These are phyloP conservation scores for Metschnikowia rubicola DNA, from an alignment of 805 yeast species.

Conservation along the genomic window DNA sequence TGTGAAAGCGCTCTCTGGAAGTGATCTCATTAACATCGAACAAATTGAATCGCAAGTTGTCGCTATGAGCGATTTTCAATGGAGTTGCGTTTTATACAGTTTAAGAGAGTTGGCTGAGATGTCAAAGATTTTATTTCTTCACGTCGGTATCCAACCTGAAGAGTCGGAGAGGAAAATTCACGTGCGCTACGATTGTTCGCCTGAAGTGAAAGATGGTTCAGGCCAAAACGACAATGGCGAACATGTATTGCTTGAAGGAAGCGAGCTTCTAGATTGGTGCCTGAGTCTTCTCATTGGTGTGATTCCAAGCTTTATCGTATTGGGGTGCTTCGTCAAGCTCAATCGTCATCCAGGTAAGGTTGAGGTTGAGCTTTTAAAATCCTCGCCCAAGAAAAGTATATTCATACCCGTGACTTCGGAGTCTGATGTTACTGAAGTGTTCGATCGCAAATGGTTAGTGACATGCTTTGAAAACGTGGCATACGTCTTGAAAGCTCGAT, in stretches of 20 bases:
- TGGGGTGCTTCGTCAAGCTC: slow-evolving; percentile 14
- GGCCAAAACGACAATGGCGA: background rate
- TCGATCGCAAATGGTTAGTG: slow-evolving; percentile 4
- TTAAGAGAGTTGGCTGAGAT: slow-evolving; percentile 21
- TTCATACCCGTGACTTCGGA: background rate
- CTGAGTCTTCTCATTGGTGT: slow-evolving; percentile 18
- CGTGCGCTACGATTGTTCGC: slow-evolving; percentile 3
- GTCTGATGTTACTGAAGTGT: background rate
- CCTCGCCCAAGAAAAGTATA: background rate
- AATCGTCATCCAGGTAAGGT: slow-evolving; percentile 3
- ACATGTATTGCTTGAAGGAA: slow-evolving; percentile 21
- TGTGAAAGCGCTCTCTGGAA: slow-evolving; percentile 20
- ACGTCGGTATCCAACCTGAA: slow-evolving; percentile 6
- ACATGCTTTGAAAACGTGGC: slow-evolving; percentile 6
- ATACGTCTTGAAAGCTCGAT: slow-evolving; percentile 1
- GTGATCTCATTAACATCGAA: slow-evolving; percentile 21
- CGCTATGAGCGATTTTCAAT: slow-evolving; percentile 18
- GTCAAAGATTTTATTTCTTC: slow-evolving; percentile 24
- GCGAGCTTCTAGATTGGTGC: slow-evolving; percentile 16
- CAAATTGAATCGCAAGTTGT: slow-evolving; percentile 16
- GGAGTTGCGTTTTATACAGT: slow-evolving; percentile 29
- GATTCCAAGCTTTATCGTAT: slow-evolving; percentile 19
- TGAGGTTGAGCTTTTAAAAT: background rate
- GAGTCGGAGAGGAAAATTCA: background rate
- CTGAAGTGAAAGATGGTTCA: background rate